Evolutionary conservation across 352 stramenopile genomes (phyloP), one percentile per base, ranked within the genome.

Genomic region (Phytopythium ostracodes): DNA sequence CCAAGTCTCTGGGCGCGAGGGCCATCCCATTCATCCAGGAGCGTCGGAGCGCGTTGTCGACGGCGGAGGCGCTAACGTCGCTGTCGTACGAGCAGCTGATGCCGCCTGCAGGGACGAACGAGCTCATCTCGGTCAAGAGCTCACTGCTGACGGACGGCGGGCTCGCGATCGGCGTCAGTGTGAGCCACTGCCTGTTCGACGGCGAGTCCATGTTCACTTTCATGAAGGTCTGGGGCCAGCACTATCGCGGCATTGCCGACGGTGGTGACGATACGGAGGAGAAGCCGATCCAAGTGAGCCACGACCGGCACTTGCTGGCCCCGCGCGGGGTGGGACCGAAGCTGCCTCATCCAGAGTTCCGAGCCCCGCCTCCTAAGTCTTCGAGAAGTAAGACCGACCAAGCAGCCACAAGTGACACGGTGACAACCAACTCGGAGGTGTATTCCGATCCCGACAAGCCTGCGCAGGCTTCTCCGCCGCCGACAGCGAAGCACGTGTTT

Each of bases 131-230:
- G 27, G 47, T 68, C 18, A 85, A 85, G 65, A 60, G 60, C 18
- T 79, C 77, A 27, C 33, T 76, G 24, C 60, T 90, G 20, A 42
- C 66, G 5, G 81, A 88, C 42, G 78, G 73, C 11, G 75, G 81
- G 0, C 54, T 90, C 42, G 76, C 24, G 22, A 61, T 90, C 53
- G 81, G 76, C 0, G 25, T 86, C 24, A 66, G 84, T 56, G 54
- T 66, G 40, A 79, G 44, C 25, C 78, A 90, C 64, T 67, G 51
- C 4, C 53, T 89, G 33, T 64, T 88, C 17, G 80, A 89, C 35
- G 76, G 65, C 10, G 72, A 88, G 43, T 70, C 51, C 1, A 65
- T 81, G 55, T 85, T 88, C 66, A 88, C 72, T 11, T 85, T 90
- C 53, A 80, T 83, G 68, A 81, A 72, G 33, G 62, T 71, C n/a